Conservation (phyloP, 2,329 filamentous ascomycete genomes). For the Chalara sp. region DNA sequence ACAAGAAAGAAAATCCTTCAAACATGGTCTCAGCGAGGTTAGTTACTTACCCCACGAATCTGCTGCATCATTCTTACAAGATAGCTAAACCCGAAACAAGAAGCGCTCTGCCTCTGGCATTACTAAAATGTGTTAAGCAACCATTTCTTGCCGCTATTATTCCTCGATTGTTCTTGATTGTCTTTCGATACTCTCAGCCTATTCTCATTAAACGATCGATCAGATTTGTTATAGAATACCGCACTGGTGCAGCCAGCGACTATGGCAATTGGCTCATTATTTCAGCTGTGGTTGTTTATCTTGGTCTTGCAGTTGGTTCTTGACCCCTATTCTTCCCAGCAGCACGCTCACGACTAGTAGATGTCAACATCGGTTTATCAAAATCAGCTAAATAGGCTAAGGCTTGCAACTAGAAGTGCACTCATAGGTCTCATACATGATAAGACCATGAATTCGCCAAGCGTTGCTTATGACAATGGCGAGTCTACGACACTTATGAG, state of each 20-base stretch:
- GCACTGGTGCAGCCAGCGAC: slow-evolving; percentile 1
- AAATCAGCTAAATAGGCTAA: slow-evolving; percentile 26
- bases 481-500: slow-evolving; percentile 33
- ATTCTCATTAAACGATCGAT: slow-evolving; percentile 33
- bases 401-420: slow-evolving; percentile 29
- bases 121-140: slow-evolving; percentile 24
- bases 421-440: slow-evolving; percentile 32
- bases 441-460: slow-evolving; percentile 24
- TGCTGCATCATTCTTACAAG: not conserved
- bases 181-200: slow-evolving; percentile 35
- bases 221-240: slow-evolving; percentile 19
- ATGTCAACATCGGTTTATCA: slow-evolving; percentile 28
- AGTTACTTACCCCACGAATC: not conserved
- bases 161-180: slow-evolving; percentile 31
- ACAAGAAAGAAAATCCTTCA: slow-evolving; percentile 11
- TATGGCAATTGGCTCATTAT: slow-evolving; percentile 27
- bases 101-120: slow-evolving; percentile 26
- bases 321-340: not conserved
- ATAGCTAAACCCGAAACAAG: slow-evolving; percentile 14
- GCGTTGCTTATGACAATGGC: slow-evolving; percentile 23
- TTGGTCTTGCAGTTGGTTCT: slow-evolving; percentile 30
- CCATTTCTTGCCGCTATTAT: slow-evolving; percentile 28
- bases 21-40: slow-evolving; percentile 13
- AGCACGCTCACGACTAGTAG: slow-evolving; percentile 14
- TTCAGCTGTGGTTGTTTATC: slow-evolving; percentile 28